A percentile compares a stretch with the other conserved stretches of the same genome.
Evolutionary conservation across 371 early-diverging fungal genomes (phyloP).

Genomic region (Parasitella parasitica): DNA sequence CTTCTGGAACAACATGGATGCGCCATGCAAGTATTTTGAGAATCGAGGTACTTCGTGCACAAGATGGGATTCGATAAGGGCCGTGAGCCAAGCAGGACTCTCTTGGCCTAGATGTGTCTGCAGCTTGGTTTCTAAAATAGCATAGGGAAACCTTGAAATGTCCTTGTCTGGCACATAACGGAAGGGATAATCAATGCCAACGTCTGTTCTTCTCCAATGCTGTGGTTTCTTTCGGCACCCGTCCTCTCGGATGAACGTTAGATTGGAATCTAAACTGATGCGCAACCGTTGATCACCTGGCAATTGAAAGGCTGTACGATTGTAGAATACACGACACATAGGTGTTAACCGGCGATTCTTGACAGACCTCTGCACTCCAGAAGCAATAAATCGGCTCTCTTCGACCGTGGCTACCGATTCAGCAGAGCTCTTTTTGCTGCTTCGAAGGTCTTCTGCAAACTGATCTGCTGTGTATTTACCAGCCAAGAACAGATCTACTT

Average conservation of each 20-base stretch:
- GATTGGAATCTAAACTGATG: constrained; percentile 96
- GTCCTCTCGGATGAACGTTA: constrained; percentile 97
- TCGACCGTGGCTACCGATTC: constrained; percentile 62
- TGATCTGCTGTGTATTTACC: constrained; percentile 84
- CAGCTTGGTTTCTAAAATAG: constrained; percentile 96
- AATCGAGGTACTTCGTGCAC: constrained; percentile 97
- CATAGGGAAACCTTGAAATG: constrained; percentile 93
- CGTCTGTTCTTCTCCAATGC: constrained; percentile 93
- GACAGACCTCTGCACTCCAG: constrained; percentile 86
- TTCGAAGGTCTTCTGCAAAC: constrained; percentile 74
- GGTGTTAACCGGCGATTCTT: constrained; percentile 78
- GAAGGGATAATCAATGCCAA: constrained; percentile 91
- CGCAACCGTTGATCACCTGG: constrained; percentile 96
- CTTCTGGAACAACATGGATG: constrained; percentile 82
- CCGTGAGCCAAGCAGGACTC: constrained; percentile 32
- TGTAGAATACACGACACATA: constrained; percentile 93
- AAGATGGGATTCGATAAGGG: constrained; percentile 78
- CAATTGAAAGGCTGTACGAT: constrained; percentile 98
- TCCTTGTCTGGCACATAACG: constrained; percentile 78
- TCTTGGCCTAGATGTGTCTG: constrained; percentile 91
- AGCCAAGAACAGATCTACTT: constrained; percentile 79
- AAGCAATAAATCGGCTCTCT: constrained; percentile 72
- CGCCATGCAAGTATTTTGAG: constrained; percentile 96
- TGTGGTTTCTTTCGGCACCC: background rate
- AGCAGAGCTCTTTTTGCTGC: constrained; percentile 53